Conservation (phyloP, 805 yeast species). For the Saturnispora zaruensis region DNA sequence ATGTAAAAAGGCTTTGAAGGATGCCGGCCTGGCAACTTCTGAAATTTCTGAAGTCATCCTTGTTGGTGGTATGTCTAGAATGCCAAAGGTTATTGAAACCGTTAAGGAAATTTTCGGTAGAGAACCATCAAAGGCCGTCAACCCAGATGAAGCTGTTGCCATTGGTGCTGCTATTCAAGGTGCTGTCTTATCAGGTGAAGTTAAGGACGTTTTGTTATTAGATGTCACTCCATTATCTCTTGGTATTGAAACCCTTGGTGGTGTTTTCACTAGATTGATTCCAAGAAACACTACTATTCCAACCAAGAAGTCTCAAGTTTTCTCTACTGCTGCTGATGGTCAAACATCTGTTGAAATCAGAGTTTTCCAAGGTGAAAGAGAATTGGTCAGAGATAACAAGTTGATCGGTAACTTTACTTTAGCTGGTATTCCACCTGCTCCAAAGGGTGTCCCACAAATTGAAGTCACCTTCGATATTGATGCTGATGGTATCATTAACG, state of each 20-base stretch:
- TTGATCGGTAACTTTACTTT: constrained; percentile 94
- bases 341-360: constrained; percentile 95
- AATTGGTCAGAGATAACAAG: constrained; percentile 95
- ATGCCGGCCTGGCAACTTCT: constrained; percentile 56
- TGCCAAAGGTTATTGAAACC: constrained; percentile 67
- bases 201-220: constrained; percentile 64
- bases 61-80: constrained; percentile 87
- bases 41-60: constrained; percentile 68
- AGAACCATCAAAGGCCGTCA: constrained; percentile 62
- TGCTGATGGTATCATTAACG: constrained; percentile 87
- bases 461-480: constrained; percentile 94
- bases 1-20: constrained; percentile 64
- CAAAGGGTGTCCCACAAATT: constrained; percentile 90
- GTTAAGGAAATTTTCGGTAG: constrained; percentile 54
- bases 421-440: constrained; percentile 91
- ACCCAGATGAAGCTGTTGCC: constrained; percentile 93
- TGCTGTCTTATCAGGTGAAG: constrained; percentile 76
- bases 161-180: constrained; percentile 89
- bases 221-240: constrained; percentile 84
- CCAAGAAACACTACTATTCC: constrained; percentile 95
- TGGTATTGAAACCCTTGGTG: constrained; percentile 97
- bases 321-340: constrained; percentile 94
- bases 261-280: constrained; percentile 88
- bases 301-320: constrained; percentile 91
- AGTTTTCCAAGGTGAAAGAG: constrained; percentile 99